These are phyloP conservation scores for Skeletonema costatum DNA, from an alignment of 108 stramenopile species.

Conservation along the genomic window DNA sequence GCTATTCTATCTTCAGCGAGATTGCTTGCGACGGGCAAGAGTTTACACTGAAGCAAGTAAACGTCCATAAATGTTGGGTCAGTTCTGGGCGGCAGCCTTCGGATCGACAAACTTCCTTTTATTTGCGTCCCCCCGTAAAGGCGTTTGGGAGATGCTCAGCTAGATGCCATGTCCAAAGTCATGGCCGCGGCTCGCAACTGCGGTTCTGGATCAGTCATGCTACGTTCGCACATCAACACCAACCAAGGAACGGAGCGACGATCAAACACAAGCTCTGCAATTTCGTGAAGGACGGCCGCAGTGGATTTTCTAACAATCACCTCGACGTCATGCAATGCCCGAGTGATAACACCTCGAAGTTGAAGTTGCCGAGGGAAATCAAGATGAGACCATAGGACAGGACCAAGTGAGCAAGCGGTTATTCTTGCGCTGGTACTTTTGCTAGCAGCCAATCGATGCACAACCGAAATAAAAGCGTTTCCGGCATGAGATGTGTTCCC, in stretches of 20 bases:
- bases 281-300: slow-evolving; percentile 84
- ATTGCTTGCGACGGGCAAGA: slow-evolving; percentile 86
- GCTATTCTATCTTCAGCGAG: slow-evolving; percentile 86
- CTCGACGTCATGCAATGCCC: slow-evolving; percentile 90
- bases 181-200: slow-evolving; percentile 86
- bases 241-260: slow-evolving; percentile 84
- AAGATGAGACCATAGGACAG: slow-evolving; percentile 85
- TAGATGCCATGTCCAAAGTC: slow-evolving; percentile 88
- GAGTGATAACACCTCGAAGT: slow-evolving; percentile 88
- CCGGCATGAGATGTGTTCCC: slow-evolving; percentile 61
- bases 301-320: slow-evolving; percentile 87
- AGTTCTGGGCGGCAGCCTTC: slow-evolving; percentile 78
- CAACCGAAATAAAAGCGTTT: slow-evolving; percentile 82
- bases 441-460: slow-evolving; percentile 87
- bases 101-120: slow-evolving; percentile 80
- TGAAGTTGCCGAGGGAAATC: slow-evolving; percentile 91
- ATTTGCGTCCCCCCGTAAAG: slow-evolving; percentile 84
- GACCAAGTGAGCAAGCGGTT: slow-evolving; percentile 86
- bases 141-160: slow-evolving; percentile 92
- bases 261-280: slow-evolving; percentile 88
- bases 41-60: slow-evolving; percentile 88
- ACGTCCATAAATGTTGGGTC: slow-evolving; percentile 88
- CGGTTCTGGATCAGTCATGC: slow-evolving; percentile 93
- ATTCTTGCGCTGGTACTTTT: slow-evolving; percentile 81
- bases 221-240: slow-evolving; percentile 91